Evolutionary conservation across 257 asterid species (phyloP), one percentile per base, ranked within the genome.

Genomic region (Scutellaria minor): DNA sequence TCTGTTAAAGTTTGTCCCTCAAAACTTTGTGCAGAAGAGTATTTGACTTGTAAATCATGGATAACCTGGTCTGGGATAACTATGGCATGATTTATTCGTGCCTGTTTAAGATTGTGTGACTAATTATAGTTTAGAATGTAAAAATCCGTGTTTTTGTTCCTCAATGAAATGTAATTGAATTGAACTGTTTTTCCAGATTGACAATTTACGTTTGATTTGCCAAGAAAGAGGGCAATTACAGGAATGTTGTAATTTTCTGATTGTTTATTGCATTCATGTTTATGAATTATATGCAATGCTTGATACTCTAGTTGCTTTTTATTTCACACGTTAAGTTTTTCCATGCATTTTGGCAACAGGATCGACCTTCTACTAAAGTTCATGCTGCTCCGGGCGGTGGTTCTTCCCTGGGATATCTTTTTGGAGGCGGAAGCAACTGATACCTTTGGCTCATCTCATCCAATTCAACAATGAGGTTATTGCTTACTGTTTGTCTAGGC

Each of bases 301-400:
- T 44, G 47, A 31, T 31, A 31, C 37, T 31, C 37, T 31, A 31
- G 37, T 31, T 31, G 5, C 37, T 31, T 31, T 27, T 31, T 2
- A 31, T 31, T 31, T 4, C 37, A 3, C 37, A 31, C 37, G 0
- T 31, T 31, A 31, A 31, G 5, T 31, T 31, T 31, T 31, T 31
- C 5, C 2, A 2, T 24, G 0, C 20, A 73, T 69, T 60, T 31
- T 41, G 64, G 13, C 66, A 47, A 44, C 79, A 85, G 89, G 89
- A 85, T 66, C 87, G 85, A 40, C 89, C 89, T 1, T 82, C 85
- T 37, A 85, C 89, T n/a, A 85, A 85, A 62, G 87, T 85, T 57
- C 87, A 85, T 70, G 85, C 87, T 65, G 87, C 89, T 46, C 89
- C 87, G 4, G 89, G 89, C 1, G 89, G 89, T 44, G 86, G 85